Evolutionary conservation across 805 yeast species (phyloP).

Genomic region (Blastobotrys peoriensis): DNA sequence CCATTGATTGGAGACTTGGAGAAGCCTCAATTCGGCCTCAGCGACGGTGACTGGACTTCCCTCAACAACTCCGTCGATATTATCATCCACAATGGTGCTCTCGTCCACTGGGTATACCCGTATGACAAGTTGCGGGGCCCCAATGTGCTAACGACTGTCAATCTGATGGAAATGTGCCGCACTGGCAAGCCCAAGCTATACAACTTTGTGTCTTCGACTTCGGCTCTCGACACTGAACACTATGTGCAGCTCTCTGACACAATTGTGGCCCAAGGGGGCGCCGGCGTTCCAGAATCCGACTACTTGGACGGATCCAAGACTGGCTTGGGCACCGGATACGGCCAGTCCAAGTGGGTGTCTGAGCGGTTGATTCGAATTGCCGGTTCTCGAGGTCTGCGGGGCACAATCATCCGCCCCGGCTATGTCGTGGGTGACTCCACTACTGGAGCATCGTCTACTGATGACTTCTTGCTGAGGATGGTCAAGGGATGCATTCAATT

Average conservation of each 20-base stretch:
- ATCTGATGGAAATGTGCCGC: conserved; percentile 71
- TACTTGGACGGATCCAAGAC: conserved; percentile 71
- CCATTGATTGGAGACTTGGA: conserved; percentile 82
- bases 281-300: conserved; percentile 79
- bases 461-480: conserved; percentile 91
- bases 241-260: conserved; percentile 73
- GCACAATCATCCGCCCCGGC: conserved; percentile 91
- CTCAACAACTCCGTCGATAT: conserved; percentile 64
- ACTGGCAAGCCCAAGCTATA: conserved; percentile 80
- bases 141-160: conserved; percentile 81
- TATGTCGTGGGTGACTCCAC: conserved; percentile 82
- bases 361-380: conserved; percentile 85
- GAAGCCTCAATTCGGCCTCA: conserved; percentile 63
- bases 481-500: conserved; percentile 90
- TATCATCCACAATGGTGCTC: conserved; percentile 92
- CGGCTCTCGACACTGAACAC: conserved; percentile 80
- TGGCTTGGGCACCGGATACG: conserved; percentile 90
- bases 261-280: conserved; percentile 52
- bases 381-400: conserved; percentile 79
- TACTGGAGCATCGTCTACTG: conserved; percentile 91
- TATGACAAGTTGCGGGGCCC: conserved; percentile 86
- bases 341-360: conserved; percentile 97
- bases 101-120: conserved; percentile 98
- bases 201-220: conserved; percentile 92
- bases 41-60: conserved; percentile 47